Evolutionary conservation across 2,329 filamentous ascomycete genomes (phyloP).

Genomic region (Incumbomyces delicatus): DNA sequence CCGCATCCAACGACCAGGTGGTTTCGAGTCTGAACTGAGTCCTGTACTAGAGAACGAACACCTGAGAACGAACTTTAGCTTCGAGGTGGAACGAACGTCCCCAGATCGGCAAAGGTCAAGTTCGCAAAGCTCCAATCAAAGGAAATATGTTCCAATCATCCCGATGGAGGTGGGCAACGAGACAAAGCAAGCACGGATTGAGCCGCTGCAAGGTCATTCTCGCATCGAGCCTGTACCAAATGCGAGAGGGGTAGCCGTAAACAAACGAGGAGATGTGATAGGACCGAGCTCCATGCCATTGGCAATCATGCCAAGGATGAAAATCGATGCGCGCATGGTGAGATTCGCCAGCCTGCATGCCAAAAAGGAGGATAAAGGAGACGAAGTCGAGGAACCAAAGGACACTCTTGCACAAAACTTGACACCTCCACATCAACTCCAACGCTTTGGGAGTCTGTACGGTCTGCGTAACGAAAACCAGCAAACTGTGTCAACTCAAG

Average conservation of each 20-base stretch:
- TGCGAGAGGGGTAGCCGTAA: neutral
- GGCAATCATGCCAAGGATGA: conserved; percentile 10
- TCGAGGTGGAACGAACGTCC: conserved; percentile 15
- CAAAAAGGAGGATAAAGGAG: conserved; percentile 5
- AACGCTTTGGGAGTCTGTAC: conserved; percentile 3
- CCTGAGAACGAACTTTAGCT: conserved; percentile 19
- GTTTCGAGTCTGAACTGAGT: conserved; percentile 14
- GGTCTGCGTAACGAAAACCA: conserved; percentile 1
- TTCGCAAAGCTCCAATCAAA: conserved; percentile 8
- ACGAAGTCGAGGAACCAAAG: neutral
- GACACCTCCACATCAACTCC: neutral
- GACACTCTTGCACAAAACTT: neutral
- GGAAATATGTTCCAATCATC: conserved; percentile 16
- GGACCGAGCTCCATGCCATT: conserved; percentile 8
- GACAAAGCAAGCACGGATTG: conserved; percentile 17
- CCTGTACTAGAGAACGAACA: conserved; percentile 21
- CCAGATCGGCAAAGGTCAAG: conserved; percentile 11
- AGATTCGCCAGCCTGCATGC: conserved; percentile 18
- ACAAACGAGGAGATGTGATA: conserved; percentile 4
- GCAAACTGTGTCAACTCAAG: neutral
- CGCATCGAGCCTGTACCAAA: neutral
- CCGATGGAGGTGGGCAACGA: conserved; percentile 15
- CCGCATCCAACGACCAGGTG: conserved; percentile 15
- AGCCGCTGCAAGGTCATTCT: conserved; percentile 4
- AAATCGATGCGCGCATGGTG: conserved; percentile 12